Base-by-base conservation (phyloP, 1,284 basidiomycete species). In the Tilletia horrida region DNA sequence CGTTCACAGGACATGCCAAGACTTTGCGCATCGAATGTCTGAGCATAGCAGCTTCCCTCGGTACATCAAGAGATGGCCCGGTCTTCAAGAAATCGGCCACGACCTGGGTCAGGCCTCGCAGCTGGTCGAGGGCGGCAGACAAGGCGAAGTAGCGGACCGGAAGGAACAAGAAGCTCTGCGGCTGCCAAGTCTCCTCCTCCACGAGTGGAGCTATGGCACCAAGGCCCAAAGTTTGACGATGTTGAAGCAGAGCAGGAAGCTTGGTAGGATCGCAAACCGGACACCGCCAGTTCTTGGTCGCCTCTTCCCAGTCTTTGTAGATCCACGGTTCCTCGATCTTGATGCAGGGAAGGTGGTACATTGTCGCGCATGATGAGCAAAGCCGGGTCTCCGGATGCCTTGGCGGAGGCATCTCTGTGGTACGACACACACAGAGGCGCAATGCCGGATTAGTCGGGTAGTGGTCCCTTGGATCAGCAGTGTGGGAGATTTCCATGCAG, bases 401-500 rank as follows among this genome's bases (percentile, higher is more conserved):
- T 3, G n/a, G 35, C 16, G 61, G 61, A 11, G 63, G 65, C 40
- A 29, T 42, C n/a, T 57, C 63, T 14, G 64, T 59, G 45, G 68
- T 72, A 31, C 75, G 65, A 69, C 79, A 81, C 18, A 81, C 44
- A 66, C 79, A 81, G 47, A 76, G 69, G 21, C 65, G 59, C 43
- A 23, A 40, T 21, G 44, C 29, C 21, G 48, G 65, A 61, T 65
- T 31, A 18, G 45, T 23, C 6, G 55, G 55, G 27, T 35, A 59
- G 55, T 66, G 57, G 25, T 48, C 57, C 65, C 31, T 27, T 9
- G 48, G 45, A 18, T 66, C 45, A 25, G 61, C 44, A 42, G 63
- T 47, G 44, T 74, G 89, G 88, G 82, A 87, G 88, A 81, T 91
- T 27, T 50, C 89, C 35, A n/a, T 27, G 42, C 61, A 80, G 89